phyloP scores from a whole-genome alignment of 176 grass and related monocot species.

The Rhynchospora pubera region DNA sequence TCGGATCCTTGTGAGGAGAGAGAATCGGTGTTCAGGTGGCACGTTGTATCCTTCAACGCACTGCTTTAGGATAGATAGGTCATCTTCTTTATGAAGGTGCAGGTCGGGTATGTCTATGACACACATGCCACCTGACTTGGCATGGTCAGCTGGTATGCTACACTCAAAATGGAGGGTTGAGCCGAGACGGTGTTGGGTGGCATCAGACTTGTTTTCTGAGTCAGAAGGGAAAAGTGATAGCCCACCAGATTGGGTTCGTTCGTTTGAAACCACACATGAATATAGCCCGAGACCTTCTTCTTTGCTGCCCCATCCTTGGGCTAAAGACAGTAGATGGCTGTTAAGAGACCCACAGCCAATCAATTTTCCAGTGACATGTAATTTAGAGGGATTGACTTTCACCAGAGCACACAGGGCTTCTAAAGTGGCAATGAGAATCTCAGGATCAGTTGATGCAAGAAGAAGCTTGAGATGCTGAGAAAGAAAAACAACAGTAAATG shows the following conservation, averaged over 20 bases:
- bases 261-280: conserved; percentile 92
- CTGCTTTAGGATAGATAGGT: conserved; percentile 81
- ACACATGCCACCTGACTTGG: conserved; percentile 56
- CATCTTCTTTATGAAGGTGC: conserved; percentile 81
- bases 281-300: conserved; percentile 94
- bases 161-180: conserved; percentile 98
- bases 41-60: conserved; percentile 69
- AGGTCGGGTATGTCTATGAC: conserved; percentile 87
- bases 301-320: conserved; percentile 98
- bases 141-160: conserved; percentile 32
- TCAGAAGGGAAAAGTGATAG: conserved; percentile 55
- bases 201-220: conserved; percentile 61
- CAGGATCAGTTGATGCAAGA: conserved; percentile 81
- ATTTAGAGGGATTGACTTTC: conserved; percentile 93
- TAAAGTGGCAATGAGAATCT: conserved; percentile 82
- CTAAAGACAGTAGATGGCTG: conserved; percentile 76
- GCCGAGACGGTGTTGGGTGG: conserved; percentile 65
- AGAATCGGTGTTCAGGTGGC: conserved; percentile 72
- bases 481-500: conserved; percentile 17
- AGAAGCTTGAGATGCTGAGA: conserved; percentile 87
- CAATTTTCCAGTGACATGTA: conserved; percentile 89
- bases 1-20: conserved; percentile 91
- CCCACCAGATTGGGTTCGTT: conserved; percentile 61
- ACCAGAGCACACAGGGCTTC: conserved; percentile 82
- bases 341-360: conserved; percentile 76